Evolutionary conservation across 306 rosid genomes (phyloP), one percentile per base, ranked within the genome.

Genomic region (Rubus idaeus): DNA sequence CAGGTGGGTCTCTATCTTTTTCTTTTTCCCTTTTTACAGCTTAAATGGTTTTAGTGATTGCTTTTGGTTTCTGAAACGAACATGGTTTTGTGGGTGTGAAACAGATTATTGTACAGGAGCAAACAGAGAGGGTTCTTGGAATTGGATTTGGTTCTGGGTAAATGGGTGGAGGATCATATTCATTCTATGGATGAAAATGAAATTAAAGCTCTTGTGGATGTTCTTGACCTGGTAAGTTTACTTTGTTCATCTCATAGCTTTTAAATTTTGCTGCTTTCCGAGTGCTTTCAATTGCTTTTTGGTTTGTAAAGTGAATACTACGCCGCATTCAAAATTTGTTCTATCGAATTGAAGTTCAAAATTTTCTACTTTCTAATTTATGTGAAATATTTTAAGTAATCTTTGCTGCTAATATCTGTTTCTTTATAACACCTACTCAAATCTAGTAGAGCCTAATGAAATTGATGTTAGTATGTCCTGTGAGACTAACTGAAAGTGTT

Each of bases 51-150:
- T 84, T 75, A 7, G 71, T 58, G 45, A 2, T 58, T 67, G 8
- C 0, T 35, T 9, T 51, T 57, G 14, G 58, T 14, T 57, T 74
- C 53, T 46, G 60, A 20, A 55, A 21, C 23, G 12, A 26, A 30
- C 1, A 5, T 46, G 50, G 52, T 35, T 62, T 70, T 69, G 21
- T 63, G 51, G 70, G 51, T 20, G 56, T 57, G 49, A 70, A 3
- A 74, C 71, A 93, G 96, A 73, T 53, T 95, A 20, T 56, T 95
- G 39, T 95, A 95, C 66, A 87, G 97, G 87, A 95, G 98, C 89
- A 95, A 85, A 75, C 98, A 94, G 50, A 87, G 96, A 61, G 98
- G 98, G 61, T 88, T 92, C 75, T 76, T 94, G 58, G 97, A 94
- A 58, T 79, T 94, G 77, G 98, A 94, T 81, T 88, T 94, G 93